Evolutionary conservation across 495 filamentous ascomycete genomes (phyloP).

Genomic region (Lasiosphaeris hirsuta): DNA sequence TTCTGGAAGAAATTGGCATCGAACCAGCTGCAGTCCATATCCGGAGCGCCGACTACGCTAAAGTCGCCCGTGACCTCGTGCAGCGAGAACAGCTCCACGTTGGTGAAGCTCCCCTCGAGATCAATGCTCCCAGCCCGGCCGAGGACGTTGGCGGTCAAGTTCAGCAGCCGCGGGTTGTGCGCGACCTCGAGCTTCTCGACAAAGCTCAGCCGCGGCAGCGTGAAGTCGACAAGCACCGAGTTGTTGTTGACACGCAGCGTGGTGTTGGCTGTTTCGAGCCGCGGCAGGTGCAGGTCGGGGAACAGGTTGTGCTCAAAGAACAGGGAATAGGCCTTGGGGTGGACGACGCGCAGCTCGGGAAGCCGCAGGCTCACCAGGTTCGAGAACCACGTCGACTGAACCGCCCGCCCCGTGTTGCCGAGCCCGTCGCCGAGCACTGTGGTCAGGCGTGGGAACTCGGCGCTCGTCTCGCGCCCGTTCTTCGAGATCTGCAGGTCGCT

Average conservation of each 20-base stretch:
- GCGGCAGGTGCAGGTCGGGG: not conserved
- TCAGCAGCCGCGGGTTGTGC: not conserved
- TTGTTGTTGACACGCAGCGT: not conserved
- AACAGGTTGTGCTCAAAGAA: not conserved
- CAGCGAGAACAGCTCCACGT: not conserved
- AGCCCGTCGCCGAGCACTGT: no score
- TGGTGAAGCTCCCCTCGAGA: not conserved
- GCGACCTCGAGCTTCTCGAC: not conserved
- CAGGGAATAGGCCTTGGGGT: not conserved
- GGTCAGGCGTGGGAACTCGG: no score
- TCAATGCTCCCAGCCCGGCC: not conserved
- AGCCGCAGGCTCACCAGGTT: no score
- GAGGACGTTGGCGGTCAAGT: not conserved
- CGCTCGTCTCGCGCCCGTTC: no score
- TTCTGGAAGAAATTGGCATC: not conserved
- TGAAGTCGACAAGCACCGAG: not conserved
- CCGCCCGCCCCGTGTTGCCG: no score
- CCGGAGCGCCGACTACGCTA: not conserved
- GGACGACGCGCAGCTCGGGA: not conserved
- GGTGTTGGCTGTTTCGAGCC: not conserved
- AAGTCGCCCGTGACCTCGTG: not conserved
- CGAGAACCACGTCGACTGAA: no score
- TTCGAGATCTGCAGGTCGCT: no score
- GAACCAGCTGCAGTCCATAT: not conserved
- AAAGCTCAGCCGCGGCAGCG: not conserved